A percentile compares a stretch with the other conserved stretches of the same genome.
Evolutionary conservation across 495 filamentous ascomycete species (phyloP).

Genomic region (Clohesyomyces aquaticus): DNA sequence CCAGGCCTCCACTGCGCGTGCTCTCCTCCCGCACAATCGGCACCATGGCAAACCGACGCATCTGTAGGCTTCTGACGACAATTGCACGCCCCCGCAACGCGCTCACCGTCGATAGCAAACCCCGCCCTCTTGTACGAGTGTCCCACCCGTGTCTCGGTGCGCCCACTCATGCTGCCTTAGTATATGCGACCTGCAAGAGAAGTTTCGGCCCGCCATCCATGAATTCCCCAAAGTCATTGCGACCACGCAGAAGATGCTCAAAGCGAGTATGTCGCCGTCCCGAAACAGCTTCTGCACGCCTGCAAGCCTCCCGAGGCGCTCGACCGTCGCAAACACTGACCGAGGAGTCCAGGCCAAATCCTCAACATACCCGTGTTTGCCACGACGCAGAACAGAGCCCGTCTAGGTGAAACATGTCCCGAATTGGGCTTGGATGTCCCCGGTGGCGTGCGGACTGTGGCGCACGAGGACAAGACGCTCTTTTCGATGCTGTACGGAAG

Average conservation of each 20-base stretch:
- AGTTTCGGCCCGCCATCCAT: conserved; percentile 79
- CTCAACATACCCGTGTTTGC: conserved; percentile 78
- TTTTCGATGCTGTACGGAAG: conserved; percentile 75
- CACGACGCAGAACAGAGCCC: conserved; percentile 78
- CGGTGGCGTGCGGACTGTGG: conserved; percentile 51
- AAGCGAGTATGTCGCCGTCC: conserved; percentile 50
- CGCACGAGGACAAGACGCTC: conserved; percentile 77
- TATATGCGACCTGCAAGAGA: conserved; percentile 95
- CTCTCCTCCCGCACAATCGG: neutral
- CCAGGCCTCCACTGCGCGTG: neutral
- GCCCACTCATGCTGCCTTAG: conserved; percentile 52
- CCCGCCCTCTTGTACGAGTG: conserved; percentile 45
- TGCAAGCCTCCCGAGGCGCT: conserved; percentile 7
- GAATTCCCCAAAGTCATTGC: conserved; percentile 74
- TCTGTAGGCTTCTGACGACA: conserved; percentile 32
- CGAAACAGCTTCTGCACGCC: neutral
- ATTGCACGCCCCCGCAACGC: conserved; percentile 2
- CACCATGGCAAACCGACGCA: conserved; percentile 32
- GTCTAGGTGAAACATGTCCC: conserved; percentile 75
- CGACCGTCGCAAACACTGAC: conserved; percentile 4
- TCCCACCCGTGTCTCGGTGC: neutral
- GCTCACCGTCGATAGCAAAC: conserved; percentile 39
- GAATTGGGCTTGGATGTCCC: conserved; percentile 61
- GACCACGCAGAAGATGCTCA: conserved; percentile 58
- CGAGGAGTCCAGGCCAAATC: conserved; percentile 48